A percentile compares a stretch with the other conserved stretches of the same genome.
These are phyloP conservation scores for Dissoconium aciculare DNA, from an alignment of 2,329 filamentous ascomycete genomes.

Conservation along the genomic window DNA sequence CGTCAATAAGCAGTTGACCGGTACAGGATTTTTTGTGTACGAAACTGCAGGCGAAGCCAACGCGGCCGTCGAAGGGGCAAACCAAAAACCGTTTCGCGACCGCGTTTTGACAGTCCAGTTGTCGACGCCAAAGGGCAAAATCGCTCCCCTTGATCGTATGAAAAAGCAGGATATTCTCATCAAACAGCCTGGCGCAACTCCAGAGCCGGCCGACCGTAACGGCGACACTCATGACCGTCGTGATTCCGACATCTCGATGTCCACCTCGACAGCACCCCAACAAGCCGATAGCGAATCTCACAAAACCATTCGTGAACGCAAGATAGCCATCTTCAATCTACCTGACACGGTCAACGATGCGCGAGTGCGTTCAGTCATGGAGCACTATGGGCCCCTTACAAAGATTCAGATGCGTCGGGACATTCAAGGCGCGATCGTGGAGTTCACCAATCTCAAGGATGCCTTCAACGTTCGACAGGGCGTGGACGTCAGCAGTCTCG, in stretches of 20 bases:
- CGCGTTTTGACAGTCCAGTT: slow-evolving; percentile 24
- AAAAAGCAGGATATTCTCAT: slow-evolving; percentile 20
- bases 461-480: slow-evolving; percentile 54
- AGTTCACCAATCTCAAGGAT: slow-evolving; percentile 55
- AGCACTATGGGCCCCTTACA: slow-evolving; percentile 53
- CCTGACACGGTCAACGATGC: slow-evolving; percentile 87
- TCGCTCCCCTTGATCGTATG: slow-evolving; percentile 18
- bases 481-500: slow-evolving; percentile 27
- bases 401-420: slow-evolving; percentile 69
- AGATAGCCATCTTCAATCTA: slow-evolving; percentile 67
- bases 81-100: slow-evolving; percentile 22
- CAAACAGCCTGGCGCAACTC: slow-evolving; percentile 13
- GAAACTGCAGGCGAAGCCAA: slow-evolving; percentile 36
- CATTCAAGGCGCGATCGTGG: slow-evolving; percentile 72
- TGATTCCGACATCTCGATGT: slow-evolving; percentile 20
- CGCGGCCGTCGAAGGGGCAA: slow-evolving; percentile 19
- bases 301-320: slow-evolving; percentile 40
- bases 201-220: slow-evolving; percentile 13
- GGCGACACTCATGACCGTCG: slow-evolving; percentile 10
- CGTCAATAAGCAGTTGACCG: slow-evolving; percentile 53
- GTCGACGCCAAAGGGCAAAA: slow-evolving; percentile 17
- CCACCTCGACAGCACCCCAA: slow-evolving; percentile 7
- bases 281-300: slow-evolving; percentile 11
- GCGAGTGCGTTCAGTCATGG: slow-evolving; percentile 58
- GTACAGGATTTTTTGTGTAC: slow-evolving; percentile 70